These are phyloP conservation scores for Daldinia grandis DNA, from an alignment of 495 filamentous ascomycete genomes.

Conservation along the genomic window DNA sequence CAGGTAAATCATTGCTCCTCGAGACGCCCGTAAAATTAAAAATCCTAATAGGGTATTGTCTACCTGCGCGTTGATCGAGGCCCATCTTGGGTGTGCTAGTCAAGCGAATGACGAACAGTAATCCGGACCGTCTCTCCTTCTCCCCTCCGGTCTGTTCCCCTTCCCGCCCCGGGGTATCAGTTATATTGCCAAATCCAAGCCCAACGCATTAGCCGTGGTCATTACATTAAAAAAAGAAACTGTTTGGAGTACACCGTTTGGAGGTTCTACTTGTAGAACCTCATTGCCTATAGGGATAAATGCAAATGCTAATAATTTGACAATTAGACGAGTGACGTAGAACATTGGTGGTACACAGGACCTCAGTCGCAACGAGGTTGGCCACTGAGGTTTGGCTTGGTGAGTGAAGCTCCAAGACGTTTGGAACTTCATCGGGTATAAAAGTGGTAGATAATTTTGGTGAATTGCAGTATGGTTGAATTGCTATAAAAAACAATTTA, in stretches of 20 bases:
- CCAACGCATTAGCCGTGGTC: constrained; percentile 39
- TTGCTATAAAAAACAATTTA: background rate
- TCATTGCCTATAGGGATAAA: constrained; percentile 12
- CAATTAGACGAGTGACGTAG: constrained; percentile 26
- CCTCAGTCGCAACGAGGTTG: constrained; percentile 14
- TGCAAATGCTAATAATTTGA: constrained; percentile 30
- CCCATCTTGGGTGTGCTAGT: constrained; percentile 19
- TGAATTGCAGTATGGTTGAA: background rate
- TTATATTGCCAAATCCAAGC: constrained; percentile 44
- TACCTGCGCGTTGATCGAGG: constrained; percentile 17
- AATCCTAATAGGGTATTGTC: constrained; percentile 22
- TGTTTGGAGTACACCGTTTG: constrained; percentile 18
- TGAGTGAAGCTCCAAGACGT: background rate
- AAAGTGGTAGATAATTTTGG: background rate
- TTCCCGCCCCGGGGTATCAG: constrained; percentile 50
- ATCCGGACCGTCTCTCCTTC: constrained; percentile 14
- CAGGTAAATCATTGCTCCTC: constrained; percentile 24
- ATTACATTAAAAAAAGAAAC: constrained; percentile 45
- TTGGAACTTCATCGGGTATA: background rate
- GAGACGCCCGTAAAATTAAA: constrained; percentile 32
- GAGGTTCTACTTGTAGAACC: background rate
- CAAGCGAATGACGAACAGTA: constrained; percentile 29
- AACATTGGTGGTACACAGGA: constrained; percentile 40
- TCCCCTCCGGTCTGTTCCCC: constrained; percentile 22
- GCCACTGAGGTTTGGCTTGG: constrained; percentile 3